Evolutionary conservation across 208 protist genomes (phyloP).

Genomic region (Pavlovales sp.): DNA sequence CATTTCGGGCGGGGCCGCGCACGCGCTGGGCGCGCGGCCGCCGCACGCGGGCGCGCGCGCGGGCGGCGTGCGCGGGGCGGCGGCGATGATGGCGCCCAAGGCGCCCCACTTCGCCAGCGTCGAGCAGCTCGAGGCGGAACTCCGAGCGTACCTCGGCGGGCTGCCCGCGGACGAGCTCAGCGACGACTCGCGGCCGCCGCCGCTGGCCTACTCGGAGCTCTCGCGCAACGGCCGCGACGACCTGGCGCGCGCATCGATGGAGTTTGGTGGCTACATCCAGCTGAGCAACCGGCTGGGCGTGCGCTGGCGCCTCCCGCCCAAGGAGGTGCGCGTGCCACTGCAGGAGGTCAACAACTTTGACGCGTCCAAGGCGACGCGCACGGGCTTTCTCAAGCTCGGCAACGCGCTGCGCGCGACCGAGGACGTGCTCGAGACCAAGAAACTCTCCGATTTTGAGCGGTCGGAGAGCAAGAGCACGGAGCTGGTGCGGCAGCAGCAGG

Average conservation of each 20-base stretch:
- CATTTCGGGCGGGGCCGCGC: not conserved
- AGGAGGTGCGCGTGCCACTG: not conserved
- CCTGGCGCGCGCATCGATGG: not conserved
- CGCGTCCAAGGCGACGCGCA: not conserved
- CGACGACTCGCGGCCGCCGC: not conserved
- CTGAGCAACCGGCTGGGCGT: not conserved
- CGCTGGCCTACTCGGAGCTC: not conserved
- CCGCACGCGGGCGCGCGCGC: too few relatives aligned
- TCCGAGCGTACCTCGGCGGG: not conserved
- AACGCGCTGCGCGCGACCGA: not conserved
- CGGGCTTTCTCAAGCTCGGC: not conserved
- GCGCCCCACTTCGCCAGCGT: not conserved
- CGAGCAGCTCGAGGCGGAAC: not conserved
- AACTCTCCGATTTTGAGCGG: not conserved
- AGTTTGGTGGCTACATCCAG: not conserved
- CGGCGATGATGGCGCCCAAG: not conserved
- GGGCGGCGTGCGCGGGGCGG: too few relatives aligned
- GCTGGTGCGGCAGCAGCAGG: too few relatives aligned
- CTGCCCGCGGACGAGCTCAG: not conserved
- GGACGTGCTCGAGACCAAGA: not conserved
- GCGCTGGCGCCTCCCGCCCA: not conserved
- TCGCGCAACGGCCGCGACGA: not conserved
- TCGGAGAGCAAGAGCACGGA: too few relatives aligned
- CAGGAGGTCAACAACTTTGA: not conserved
- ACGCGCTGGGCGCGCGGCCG: too few relatives aligned